phyloP scores from a whole-genome alignment of 352 stramenopile genomes.

The Globisporangium spiculum region DNA sequence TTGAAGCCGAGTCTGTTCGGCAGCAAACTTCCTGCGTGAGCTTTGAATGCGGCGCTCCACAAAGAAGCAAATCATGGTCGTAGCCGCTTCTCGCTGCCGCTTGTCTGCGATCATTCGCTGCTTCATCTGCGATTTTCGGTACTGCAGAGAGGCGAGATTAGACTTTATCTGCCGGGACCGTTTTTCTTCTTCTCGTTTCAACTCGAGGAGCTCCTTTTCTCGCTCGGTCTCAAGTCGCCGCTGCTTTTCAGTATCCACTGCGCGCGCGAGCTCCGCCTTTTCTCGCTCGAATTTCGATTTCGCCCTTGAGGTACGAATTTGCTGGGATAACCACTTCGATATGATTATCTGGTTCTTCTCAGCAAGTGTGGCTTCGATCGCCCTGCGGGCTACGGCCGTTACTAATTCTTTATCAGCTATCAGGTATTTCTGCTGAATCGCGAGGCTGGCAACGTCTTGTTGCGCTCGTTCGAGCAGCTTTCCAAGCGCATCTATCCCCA shows the following conservation, averaged over 20 bases:
- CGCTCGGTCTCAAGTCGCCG: slow-evolving; percentile 8
- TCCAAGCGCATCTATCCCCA: slow-evolving; percentile 15
- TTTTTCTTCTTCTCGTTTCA: slow-evolving; percentile 14
- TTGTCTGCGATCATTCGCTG: slow-evolving; percentile 18
- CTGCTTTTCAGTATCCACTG: slow-evolving; percentile 3
- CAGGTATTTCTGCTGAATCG: slow-evolving; percentile 20
- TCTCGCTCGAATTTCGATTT: background rate
- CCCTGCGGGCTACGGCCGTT: slow-evolving; percentile 2
- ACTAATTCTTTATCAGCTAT: slow-evolving; percentile 24
- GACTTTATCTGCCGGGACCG: background rate
- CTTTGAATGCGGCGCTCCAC: slow-evolving; percentile 23
- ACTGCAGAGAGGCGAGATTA: slow-evolving; percentile 17
- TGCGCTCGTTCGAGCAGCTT: slow-evolving; percentile 25
- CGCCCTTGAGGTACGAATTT: slow-evolving; percentile 14
- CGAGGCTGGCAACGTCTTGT: slow-evolving; percentile 17
- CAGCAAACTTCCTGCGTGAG: slow-evolving; percentile 17
- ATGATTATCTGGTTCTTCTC: slow-evolving; percentile 33
- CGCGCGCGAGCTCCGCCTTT: background rate
- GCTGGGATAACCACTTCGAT: slow-evolving; percentile 32
- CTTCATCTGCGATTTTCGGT: slow-evolving; percentile 14
- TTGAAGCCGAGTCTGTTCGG: slow-evolving; percentile 18
- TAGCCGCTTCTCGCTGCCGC: slow-evolving; percentile 15
- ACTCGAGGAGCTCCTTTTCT: slow-evolving; percentile 4
- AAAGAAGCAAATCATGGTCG: slow-evolving; percentile 14
- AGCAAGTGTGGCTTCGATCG: slow-evolving; percentile 15